Conservation (phyloP, 352 stramenopile genomes). For the Stramenopiles sp. region DNA sequence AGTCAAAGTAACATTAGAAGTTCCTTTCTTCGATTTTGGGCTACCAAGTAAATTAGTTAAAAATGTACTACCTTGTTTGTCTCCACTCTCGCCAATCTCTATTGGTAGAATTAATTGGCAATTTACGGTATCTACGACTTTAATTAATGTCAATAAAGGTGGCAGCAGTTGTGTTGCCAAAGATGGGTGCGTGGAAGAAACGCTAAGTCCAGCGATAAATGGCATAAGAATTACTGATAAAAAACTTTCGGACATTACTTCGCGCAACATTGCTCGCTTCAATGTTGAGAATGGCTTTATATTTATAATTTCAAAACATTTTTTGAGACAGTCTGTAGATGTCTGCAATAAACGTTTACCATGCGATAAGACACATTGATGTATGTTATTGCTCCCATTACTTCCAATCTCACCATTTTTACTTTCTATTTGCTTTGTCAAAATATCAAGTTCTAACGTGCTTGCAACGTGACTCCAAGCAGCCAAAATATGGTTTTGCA, state of each 20-base stretch:
- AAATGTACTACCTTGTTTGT: not conserved
- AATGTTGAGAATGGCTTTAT: not conserved
- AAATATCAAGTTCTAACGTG: too few relatives aligned
- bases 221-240: not conserved
- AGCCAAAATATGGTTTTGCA: not conserved
- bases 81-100: too few relatives aligned
- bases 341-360: not conserved
- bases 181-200: not conserved
- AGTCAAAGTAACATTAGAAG: not conserved
- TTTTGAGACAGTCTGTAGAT: not conserved
- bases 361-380: not conserved
- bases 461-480: not conserved
- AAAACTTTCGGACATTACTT: not conserved
- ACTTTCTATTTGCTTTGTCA: too few relatives aligned
- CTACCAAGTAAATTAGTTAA: too few relatives aligned
- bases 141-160: not conserved
- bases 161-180: not conserved
- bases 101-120: too few relatives aligned
- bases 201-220: not conserved
- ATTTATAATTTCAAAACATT: not conserved
- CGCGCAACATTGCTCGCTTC: not conserved
- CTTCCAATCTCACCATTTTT: not conserved
- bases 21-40: too few relatives aligned
- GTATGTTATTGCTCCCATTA: not conserved
- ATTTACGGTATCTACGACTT: not conserved